Evolutionary conservation across 2,329 filamentous ascomycete genomes (phyloP).

Genomic region (Fonsecaea multimorphosa): DNA sequence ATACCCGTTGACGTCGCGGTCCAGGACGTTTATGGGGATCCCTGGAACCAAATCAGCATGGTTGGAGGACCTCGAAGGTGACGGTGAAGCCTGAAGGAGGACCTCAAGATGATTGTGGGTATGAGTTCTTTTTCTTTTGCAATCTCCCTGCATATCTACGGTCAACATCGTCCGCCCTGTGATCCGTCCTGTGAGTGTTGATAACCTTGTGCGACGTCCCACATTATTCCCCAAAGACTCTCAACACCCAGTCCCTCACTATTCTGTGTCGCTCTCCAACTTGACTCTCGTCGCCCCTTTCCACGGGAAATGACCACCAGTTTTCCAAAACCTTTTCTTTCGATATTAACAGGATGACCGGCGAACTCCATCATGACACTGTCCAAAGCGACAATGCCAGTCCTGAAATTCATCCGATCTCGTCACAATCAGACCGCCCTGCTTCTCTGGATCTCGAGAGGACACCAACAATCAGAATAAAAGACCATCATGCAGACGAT

Average conservation of each 20-base stretch:
- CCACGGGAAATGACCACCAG: constrained; percentile 9
- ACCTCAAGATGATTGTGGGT: constrained; percentile 8
- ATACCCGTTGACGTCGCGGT: constrained; percentile 8
- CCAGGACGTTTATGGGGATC: constrained; percentile 6
- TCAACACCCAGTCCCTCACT: background rate
- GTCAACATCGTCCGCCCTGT: background rate
- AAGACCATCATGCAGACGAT: constrained; percentile 11
- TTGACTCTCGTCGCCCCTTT: constrained; percentile 13
- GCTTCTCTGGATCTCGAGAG: constrained; percentile 22
- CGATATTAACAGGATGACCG: constrained; percentile 28
- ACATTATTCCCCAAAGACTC: background rate
- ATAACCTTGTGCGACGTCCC: constrained; percentile 2
- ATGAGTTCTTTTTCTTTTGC: constrained; percentile 16
- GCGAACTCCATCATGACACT: constrained; percentile 34
- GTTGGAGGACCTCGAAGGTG: constrained; percentile 14
- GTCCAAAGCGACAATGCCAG: constrained; percentile 21
- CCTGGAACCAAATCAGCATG: constrained; percentile 1
- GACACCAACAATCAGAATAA: constrained; percentile 19
- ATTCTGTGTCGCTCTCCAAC: background rate
- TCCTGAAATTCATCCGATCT: constrained; percentile 12
- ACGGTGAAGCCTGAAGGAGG: constrained; percentile 21
- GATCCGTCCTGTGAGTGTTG: background rate
- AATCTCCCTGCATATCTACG: background rate
- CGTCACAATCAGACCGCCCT: constrained; percentile 17
- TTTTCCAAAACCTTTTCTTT: constrained; percentile 5